A percentile compares a stretch with the other conserved stretches of the same genome.
These are phyloP conservation scores for Phialophora tarda DNA, from an alignment of 2,329 filamentous ascomycete species.

Conservation along the genomic window DNA sequence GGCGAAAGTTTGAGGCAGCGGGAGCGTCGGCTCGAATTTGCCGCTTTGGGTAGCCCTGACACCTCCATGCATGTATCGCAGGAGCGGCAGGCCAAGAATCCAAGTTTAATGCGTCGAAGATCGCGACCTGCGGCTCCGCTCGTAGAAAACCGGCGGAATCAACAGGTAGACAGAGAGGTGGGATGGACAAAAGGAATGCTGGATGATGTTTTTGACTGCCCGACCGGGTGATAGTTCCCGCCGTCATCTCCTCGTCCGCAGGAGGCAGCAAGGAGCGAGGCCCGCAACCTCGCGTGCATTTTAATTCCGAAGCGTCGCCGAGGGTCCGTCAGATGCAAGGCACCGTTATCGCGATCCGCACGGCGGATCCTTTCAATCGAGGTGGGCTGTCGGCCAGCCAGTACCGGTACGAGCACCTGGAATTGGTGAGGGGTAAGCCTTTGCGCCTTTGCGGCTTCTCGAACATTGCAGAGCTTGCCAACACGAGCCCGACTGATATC, in stretches of 20 bases:
- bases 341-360: background rate
- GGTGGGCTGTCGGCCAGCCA: background rate
- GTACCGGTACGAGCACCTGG: too few relatives aligned
- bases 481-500: background rate
- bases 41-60: background rate
- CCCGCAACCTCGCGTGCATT: background rate
- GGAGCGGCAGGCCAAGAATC: background rate
- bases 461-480: background rate
- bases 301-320: background rate
- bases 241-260: background rate
- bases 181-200: background rate
- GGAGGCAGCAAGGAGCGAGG: background rate
- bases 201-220: background rate
- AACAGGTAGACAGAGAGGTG: conserved; percentile 5
- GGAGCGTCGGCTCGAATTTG: background rate
- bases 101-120: background rate
- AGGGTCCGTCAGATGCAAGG: background rate
- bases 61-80: background rate
- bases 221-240: conserved; percentile 7
- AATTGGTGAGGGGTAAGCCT: background rate
- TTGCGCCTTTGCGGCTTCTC: background rate
- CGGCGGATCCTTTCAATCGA: background rate
- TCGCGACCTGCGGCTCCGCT: background rate
- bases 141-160: conserved; percentile 9
- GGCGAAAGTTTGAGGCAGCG: background rate